Percentiles rank a stretch among this genome's conserved stretches.
Evolutionary conservation across 805 yeast species (phyloP).

Genomic region (Pichia deserticola): DNA sequence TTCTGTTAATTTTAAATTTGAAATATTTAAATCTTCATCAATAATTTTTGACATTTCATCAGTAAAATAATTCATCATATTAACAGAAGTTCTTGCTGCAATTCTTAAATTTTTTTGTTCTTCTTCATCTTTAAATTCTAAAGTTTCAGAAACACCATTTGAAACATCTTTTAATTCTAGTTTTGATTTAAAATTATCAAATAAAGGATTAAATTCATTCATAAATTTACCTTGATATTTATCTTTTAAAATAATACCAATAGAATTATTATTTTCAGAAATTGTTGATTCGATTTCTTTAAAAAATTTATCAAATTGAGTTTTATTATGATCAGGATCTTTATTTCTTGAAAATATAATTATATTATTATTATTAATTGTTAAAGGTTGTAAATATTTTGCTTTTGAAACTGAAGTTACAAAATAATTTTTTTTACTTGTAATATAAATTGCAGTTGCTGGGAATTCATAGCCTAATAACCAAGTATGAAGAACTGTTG

Average conservation of each 20-base stretch:
- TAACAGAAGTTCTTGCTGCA: slow-evolving; percentile 73
- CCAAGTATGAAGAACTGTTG: slow-evolving; percentile 86
- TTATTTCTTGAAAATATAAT: slow-evolving; percentile 71
- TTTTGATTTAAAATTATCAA: slow-evolving; percentile 27
- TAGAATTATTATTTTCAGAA: slow-evolving; percentile 26
- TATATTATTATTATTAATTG: slow-evolving; percentile 28
- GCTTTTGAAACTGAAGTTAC: slow-evolving; percentile 83
- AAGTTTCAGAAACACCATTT: slow-evolving; percentile 43
- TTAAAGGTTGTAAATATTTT: slow-evolving; percentile 60
- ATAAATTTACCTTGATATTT: slow-evolving; percentile 77
- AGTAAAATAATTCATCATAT: slow-evolving; percentile 73
- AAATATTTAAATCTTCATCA: slow-evolving; percentile 75
- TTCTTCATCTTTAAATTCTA: slow-evolving; percentile 73
- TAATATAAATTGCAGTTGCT: slow-evolving; percentile 70
- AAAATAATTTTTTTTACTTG: slow-evolving; percentile 50
- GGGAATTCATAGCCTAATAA: slow-evolving; percentile 91
- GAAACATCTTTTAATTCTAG: slow-evolving; percentile 47
- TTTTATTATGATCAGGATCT: slow-evolving; percentile 68
- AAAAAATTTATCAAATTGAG: slow-evolving; percentile 53
- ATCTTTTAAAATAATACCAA: slow-evolving; percentile 74
- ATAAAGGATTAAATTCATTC: slow-evolving; percentile 61
- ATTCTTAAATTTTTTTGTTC: slow-evolving; percentile 58
- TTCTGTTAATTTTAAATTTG: slow-evolving; percentile 68
- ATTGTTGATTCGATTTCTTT: slow-evolving; percentile 38
- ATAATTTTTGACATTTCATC: slow-evolving; percentile 83